These are phyloP conservation scores for Metschnikowia bowlesiae DNA, from an alignment of 805 yeast genomes.

Conservation along the genomic window DNA sequence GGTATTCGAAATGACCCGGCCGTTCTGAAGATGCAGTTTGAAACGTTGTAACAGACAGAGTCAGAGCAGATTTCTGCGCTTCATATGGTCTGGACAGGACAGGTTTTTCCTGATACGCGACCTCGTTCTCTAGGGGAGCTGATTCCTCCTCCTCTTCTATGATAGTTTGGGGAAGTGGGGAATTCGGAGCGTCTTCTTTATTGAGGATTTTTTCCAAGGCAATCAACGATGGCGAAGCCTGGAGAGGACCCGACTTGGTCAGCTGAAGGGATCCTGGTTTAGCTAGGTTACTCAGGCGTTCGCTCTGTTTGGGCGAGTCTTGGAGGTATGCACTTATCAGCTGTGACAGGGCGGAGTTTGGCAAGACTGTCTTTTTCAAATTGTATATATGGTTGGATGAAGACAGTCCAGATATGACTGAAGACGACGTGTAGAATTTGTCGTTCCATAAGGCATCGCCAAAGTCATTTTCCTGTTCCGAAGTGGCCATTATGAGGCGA, in stretches of 20 bases:
- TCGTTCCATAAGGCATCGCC: slow-evolving; percentile 33
- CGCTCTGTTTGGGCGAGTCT: slow-evolving; percentile 2
- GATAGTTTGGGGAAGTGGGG: slow-evolving; percentile 3
- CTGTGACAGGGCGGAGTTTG: slow-evolving; percentile 23
- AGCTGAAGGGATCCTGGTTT: not conserved
- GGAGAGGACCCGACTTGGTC: slow-evolving; percentile 1
- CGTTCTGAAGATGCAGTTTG: slow-evolving; percentile 16
- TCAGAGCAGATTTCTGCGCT: slow-evolving; percentile 21
- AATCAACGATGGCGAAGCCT: slow-evolving; percentile 3
- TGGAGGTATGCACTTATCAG: slow-evolving; percentile 20
- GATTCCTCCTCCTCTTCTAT: slow-evolving; percentile 4
- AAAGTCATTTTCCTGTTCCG: slow-evolving; percentile 16
- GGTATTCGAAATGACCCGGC: not conserved
- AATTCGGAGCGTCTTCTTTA: not conserved
- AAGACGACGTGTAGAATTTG: slow-evolving; percentile 30
- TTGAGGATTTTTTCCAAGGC: slow-evolving; percentile 2
- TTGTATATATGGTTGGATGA: slow-evolving; percentile 22
- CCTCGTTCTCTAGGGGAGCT: not conserved
- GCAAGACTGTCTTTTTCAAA: slow-evolving; percentile 25
- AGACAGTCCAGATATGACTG: slow-evolving; percentile 17
- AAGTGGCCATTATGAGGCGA: slow-evolving; percentile 6
- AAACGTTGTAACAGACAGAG: slow-evolving; percentile 41
- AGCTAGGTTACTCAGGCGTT: not conserved
- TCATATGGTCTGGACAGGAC: not conserved
- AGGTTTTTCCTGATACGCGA: not conserved